A percentile compares a stretch with the other conserved stretches of the same genome.
phyloP scores from a whole-genome alignment of 2,329 filamentous ascomycete genomes.

The Colletotrichum spaethianum region DNA sequence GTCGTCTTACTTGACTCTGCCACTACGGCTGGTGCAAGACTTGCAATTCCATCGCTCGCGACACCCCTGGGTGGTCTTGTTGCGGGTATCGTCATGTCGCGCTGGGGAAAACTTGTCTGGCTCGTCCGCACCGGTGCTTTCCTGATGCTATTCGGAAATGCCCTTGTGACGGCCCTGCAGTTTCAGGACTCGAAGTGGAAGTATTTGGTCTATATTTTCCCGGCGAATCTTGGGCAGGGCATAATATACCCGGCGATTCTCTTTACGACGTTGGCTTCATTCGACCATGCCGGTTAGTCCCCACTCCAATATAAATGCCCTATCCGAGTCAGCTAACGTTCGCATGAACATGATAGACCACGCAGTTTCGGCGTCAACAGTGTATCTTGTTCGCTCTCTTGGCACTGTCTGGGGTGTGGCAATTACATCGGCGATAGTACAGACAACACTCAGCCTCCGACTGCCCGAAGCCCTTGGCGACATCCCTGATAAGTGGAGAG shows the following conservation, averaged over 20 bases:
- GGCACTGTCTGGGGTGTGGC: constrained; percentile 77
- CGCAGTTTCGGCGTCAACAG: constrained; percentile 73
- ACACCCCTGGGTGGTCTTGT: constrained; percentile 70
- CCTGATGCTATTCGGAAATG: constrained; percentile 68
- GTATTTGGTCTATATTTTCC: constrained; percentile 70
- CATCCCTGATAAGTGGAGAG: constrained; percentile 71
- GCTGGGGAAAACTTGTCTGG: constrained; percentile 65
- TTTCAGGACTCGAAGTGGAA: constrained; percentile 67
- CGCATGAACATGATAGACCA: constrained; percentile 65
- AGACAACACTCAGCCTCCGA: constrained; percentile 70
- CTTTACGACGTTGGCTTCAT: constrained; percentile 74
- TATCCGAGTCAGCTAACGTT: constrained; percentile 1
- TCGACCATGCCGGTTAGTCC: constrained; percentile 70
- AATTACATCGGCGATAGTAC: constrained; percentile 72
- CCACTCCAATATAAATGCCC: fast-evolving
- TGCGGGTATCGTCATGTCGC: constrained; percentile 72
- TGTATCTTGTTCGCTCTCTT: constrained; percentile 75
- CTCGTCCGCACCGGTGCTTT: constrained; percentile 66
- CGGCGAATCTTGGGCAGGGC: constrained; percentile 72
- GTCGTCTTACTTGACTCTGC: constrained; percentile 75
- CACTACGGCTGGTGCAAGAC: constrained; percentile 73
- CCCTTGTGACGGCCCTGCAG: constrained; percentile 63
- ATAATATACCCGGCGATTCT: constrained; percentile 71
- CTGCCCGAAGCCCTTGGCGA: constrained; percentile 68
- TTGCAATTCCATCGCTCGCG: constrained; percentile 74